Evolutionary conservation across 805 yeast species (phyloP).

Genomic region (Ogataea pignaliae): DNA sequence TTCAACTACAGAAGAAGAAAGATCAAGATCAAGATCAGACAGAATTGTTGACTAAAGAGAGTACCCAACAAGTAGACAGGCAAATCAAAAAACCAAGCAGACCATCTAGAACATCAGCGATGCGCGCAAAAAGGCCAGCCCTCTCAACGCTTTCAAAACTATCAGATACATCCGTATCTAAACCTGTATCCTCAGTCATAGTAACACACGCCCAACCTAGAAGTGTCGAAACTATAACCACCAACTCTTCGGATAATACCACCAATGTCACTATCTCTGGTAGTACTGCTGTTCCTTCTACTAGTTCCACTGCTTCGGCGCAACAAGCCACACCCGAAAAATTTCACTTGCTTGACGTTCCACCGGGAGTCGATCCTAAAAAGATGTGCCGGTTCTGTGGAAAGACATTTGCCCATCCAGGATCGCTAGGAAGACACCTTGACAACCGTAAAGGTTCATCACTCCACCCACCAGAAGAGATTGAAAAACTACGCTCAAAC

Average conservation of each 20-base stretch:
- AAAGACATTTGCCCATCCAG: slow-evolving; percentile 49
- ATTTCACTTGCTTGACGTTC: slow-evolving; percentile 16
- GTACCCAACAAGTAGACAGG: too few relatives aligned
- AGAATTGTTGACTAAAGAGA: not conserved
- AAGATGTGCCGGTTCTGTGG: slow-evolving; percentile 49
- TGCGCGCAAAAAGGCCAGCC: not conserved
- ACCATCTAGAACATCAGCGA: not conserved
- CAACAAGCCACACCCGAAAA: not conserved
- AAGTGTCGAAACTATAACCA: too few relatives aligned
- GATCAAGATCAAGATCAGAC: slow-evolving; percentile 1
- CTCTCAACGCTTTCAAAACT: too few relatives aligned
- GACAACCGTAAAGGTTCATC: slow-evolving; percentile 51
- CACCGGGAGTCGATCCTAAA: slow-evolving; percentile 28
- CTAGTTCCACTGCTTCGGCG: not conserved
- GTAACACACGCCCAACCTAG: too few relatives aligned
- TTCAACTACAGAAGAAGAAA: slow-evolving; percentile 6
- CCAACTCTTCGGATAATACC: too few relatives aligned
- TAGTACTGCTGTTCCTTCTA: not conserved
- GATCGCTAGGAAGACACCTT: slow-evolving; percentile 57
- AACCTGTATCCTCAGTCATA: not conserved
- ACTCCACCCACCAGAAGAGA: slow-evolving; percentile 45
- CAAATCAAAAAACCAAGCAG: not conserved
- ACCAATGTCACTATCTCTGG: too few relatives aligned
- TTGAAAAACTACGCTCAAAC: slow-evolving; percentile 40
- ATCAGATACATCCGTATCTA: too few relatives aligned